Conservation (phyloP, 2,329 filamentous ascomycete genomes). For the Fusarium tuaranense region DNA sequence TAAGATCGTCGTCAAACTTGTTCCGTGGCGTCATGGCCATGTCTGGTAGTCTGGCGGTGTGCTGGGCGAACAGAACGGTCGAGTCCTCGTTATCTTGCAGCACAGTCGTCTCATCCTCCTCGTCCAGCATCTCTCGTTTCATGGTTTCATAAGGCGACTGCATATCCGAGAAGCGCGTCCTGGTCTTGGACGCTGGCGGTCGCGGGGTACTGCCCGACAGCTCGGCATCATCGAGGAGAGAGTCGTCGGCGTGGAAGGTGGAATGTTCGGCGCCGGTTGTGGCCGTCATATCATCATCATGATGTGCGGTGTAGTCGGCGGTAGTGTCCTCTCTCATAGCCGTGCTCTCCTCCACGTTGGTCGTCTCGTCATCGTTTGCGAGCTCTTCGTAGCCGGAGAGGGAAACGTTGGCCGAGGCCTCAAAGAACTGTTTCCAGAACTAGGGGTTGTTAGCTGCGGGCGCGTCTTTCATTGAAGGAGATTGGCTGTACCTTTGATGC, state of each 20-base stretch:
- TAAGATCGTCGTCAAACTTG: conserved; percentile 50
- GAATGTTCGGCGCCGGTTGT: conserved; percentile 50
- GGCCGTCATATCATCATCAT: conserved; percentile 52
- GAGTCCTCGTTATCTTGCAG: conserved; percentile 57
- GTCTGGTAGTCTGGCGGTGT: conserved; percentile 67
- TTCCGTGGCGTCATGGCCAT: conserved; percentile 73
- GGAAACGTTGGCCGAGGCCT: conserved; percentile 96
- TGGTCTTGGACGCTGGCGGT: conserved; percentile 63
- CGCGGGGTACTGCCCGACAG: conserved; percentile 77
- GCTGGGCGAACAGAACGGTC: conserved; percentile 63
- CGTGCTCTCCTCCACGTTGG: conserved; percentile 62
- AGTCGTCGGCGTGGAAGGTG: conserved; percentile 66
- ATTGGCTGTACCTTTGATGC: conserved; percentile 79
- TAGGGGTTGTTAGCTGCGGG: conserved; percentile 50
- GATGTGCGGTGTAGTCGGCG: conserved; percentile 59
- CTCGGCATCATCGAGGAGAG: conserved; percentile 73
- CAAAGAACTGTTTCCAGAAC: conserved; percentile 99
- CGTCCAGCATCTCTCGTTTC: conserved; percentile 72
- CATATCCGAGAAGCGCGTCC: conserved; percentile 71
- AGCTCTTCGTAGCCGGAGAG: conserved; percentile 93
- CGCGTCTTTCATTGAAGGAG: neutral
- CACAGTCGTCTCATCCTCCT: conserved; percentile 53
- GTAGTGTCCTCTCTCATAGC: conserved; percentile 68
- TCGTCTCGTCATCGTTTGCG: conserved; percentile 73
- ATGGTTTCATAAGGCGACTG: conserved; percentile 83